These are phyloP conservation scores for Pseudogymnoascus sp. DNA, from an alignment of 2,329 filamentous ascomycete species.

Conservation along the genomic window DNA sequence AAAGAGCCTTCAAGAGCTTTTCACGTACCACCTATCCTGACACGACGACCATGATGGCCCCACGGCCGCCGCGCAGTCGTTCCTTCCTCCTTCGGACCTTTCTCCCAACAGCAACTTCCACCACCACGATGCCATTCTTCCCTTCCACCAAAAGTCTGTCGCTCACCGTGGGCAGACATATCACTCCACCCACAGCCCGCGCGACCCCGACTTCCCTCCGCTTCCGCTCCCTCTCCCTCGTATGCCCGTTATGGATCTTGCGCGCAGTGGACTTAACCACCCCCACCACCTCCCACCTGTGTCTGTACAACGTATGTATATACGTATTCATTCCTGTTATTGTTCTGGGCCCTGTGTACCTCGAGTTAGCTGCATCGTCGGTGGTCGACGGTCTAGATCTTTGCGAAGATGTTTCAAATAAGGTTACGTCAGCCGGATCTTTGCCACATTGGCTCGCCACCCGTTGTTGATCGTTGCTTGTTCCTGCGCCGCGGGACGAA, in stretches of 20 bases:
- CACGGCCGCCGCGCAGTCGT: not conserved
- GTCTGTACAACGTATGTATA: not conserved
- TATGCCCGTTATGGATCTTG: not conserved
- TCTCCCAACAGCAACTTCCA: not conserved
- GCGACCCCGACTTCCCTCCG: not conserved
- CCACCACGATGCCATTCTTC: not conserved
- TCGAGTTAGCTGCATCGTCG: not conserved
- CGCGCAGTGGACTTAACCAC: not conserved
- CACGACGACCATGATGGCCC: not conserved
- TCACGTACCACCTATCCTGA: not conserved
- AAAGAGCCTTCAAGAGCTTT: not conserved
- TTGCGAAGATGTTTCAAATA: not conserved
- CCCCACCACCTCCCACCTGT: conserved; percentile 2
- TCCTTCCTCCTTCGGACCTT: not conserved
- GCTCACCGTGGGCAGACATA: not conserved
- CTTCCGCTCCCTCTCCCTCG: not conserved
- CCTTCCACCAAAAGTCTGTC: not conserved
- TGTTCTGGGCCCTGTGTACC: not conserved
- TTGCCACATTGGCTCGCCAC: conserved; percentile 2
- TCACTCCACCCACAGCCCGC: not conserved
- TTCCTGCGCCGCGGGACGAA: conserved; percentile 4
- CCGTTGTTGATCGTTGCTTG: not conserved
- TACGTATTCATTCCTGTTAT: not conserved
- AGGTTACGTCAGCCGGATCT: conserved; percentile 5
- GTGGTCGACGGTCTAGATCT: not conserved